phyloP scores from a whole-genome alignment of 1,284 basidiomycete genomes.

The Irpex lacteus region DNA sequence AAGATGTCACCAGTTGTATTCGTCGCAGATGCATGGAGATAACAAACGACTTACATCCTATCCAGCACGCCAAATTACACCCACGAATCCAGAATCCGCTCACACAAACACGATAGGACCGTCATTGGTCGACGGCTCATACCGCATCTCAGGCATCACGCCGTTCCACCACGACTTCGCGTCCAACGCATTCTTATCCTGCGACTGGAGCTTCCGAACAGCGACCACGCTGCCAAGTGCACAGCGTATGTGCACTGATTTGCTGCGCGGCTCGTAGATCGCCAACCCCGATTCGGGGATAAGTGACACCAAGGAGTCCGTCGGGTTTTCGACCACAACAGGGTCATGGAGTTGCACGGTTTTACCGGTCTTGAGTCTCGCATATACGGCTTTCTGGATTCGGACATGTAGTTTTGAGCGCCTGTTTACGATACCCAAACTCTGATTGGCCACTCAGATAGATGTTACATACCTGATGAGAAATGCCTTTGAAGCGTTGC shows the following conservation, averaged over 20 bases:
- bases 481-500: slow-evolving; percentile 64
- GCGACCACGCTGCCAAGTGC: slow-evolving; percentile 44
- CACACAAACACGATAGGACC: background rate
- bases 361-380: slow-evolving; percentile 40
- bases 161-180: slow-evolving; percentile 54
- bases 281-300: slow-evolving; percentile 39
- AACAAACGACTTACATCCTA: background rate
- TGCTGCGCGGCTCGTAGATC: slow-evolving; percentile 35
- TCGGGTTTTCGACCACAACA: slow-evolving; percentile 23
- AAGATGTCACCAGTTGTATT: background rate
- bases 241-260: slow-evolving; percentile 48
- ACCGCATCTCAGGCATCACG: slow-evolving; percentile 24
- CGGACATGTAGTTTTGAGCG: background rate
- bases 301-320: slow-evolving; percentile 17
- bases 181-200: slow-evolving; percentile 42
- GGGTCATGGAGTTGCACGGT: slow-evolving; percentile 45
- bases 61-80: too few relatives aligned
- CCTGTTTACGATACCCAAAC: background rate
- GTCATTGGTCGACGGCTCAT: background rate
- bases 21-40: background rate
- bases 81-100: background rate
- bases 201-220: slow-evolving; percentile 55
- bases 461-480: slow-evolving; percentile 57
- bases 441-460: background rate
- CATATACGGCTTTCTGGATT: slow-evolving; percentile 44